These are phyloP conservation scores for Eucalyptus leucophloia DNA, from an alignment of 345 rosid species.

Conservation along the genomic window DNA sequence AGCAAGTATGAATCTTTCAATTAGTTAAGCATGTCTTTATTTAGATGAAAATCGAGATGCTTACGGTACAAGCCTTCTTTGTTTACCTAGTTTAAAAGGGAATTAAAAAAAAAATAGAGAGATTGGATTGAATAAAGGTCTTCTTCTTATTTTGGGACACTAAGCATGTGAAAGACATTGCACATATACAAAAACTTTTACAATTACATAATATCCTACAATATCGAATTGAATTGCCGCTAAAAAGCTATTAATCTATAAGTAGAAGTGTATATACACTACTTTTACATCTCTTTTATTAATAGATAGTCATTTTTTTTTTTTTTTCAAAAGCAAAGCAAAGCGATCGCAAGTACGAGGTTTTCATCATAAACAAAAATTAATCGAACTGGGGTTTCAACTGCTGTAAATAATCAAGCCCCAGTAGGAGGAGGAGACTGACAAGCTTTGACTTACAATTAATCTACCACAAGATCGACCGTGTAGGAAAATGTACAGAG, in stretches of 20 bases:
- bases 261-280: not conserved
- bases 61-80: not conserved
- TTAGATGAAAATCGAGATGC: not conserved
- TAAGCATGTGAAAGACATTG: not conserved
- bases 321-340: not conserved
- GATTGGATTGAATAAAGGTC: not conserved
- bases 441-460: too few relatives aligned
- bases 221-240: not conserved
- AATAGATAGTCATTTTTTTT: too few relatives aligned
- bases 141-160: not conserved
- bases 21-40: not conserved
- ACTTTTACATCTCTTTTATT: not conserved
- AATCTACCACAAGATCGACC: not conserved
- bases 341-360: not conserved
- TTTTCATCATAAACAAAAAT: too few relatives aligned
- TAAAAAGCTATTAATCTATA: not conserved
- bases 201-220: not conserved
- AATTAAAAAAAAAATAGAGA: not conserved
- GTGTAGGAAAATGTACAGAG: not conserved
- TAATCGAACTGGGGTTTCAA: not conserved
- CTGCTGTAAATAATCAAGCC: not conserved
- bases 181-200: not conserved
- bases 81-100: not conserved
- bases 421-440: not conserved
- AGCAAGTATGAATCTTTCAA: not conserved